A percentile compares a stretch with the other conserved stretches of the same genome.
Evolutionary conservation across 306 rosid species (phyloP).

Genomic region (Sesbania bispinosa): DNA sequence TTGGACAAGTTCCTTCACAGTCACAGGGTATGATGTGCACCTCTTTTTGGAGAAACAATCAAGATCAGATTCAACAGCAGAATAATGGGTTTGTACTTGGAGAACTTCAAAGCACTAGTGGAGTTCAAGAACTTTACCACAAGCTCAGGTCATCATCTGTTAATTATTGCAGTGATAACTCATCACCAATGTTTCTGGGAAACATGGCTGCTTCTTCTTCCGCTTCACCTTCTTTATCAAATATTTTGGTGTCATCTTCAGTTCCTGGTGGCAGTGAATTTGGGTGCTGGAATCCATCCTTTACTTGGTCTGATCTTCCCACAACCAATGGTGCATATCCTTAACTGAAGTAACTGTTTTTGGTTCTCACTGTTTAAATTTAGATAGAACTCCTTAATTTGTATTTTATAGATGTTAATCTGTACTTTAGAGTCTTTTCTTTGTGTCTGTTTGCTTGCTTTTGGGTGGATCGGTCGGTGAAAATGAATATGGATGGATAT

Average conservation of each 20-base stretch:
- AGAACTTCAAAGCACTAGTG: conserved; percentile 43
- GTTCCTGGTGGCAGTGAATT: conserved; percentile 54
- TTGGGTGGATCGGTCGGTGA: conserved; percentile 36
- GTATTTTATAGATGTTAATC: conserved; percentile 21
- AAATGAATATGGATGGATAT: conserved; percentile 33
- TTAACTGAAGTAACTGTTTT: too few species aligned
- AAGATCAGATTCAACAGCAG: conserved; percentile 34
- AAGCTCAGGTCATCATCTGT: conserved; percentile 52
- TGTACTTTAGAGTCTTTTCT: conserved; percentile 32
- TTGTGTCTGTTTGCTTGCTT: conserved; percentile 34
- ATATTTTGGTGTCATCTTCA: conserved; percentile 58
- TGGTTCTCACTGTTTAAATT: too few species aligned
- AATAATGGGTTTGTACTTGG: conserved; percentile 34
- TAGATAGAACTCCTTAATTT: neutral
- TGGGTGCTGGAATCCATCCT: conserved; percentile 83
- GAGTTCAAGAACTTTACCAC: conserved; percentile 79
- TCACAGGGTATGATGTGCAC: conserved; percentile 57
- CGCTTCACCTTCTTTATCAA: conserved; percentile 44
- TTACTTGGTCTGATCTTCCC: conserved; percentile 80
- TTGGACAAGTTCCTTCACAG: conserved; percentile 48
- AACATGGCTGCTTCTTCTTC: conserved; percentile 54
- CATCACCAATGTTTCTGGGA: conserved; percentile 43
- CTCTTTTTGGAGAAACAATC: conserved; percentile 64
- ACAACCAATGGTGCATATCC: conserved; percentile 82
- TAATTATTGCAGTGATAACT: conserved; percentile 37